These are phyloP conservation scores for Cytospora leucostoma DNA, from an alignment of 2,329 filamentous ascomycete genomes.

Conservation along the genomic window DNA sequence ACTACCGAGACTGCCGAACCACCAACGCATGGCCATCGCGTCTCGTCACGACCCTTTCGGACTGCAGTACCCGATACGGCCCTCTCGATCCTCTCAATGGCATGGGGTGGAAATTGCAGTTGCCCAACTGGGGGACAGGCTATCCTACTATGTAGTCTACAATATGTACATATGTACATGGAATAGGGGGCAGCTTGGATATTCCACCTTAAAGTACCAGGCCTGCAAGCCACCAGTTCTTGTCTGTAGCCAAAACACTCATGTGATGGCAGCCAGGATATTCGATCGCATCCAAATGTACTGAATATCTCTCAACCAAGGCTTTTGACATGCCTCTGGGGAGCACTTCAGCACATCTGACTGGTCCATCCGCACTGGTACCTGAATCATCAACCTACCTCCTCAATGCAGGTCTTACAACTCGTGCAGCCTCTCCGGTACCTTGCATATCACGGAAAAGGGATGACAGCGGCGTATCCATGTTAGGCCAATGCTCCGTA, in stretches of 20 bases:
- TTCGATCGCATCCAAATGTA: not conserved
- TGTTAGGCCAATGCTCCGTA: slow-evolving; percentile 3
- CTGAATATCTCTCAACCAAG: not conserved
- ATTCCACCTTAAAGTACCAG: not conserved
- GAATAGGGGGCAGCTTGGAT: no score
- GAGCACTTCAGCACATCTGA: not conserved
- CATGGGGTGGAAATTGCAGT: not conserved
- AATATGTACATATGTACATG: not conserved
- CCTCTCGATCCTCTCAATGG: no score
- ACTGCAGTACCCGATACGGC: not conserved
- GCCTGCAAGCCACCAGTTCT: not conserved
- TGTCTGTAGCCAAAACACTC: slow-evolving; percentile 1
- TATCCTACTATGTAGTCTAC: no score
- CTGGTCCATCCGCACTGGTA: slow-evolving; percentile 11
- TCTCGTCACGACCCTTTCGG: not conserved
- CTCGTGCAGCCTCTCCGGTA: not conserved
- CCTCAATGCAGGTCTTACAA: not conserved
- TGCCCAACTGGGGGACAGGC: no score
- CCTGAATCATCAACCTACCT: slow-evolving; percentile 19
- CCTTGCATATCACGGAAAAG: not conserved
- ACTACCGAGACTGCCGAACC: not conserved
- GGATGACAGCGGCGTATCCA: not conserved
- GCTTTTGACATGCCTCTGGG: not conserved
- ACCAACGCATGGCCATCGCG: not conserved
- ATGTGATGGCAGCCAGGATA: not conserved